Evolutionary conservation across 2,329 filamentous ascomycete species (phyloP), one percentile per base, ranked within the genome.

Genomic region (Grosmannia clavigera): DNA sequence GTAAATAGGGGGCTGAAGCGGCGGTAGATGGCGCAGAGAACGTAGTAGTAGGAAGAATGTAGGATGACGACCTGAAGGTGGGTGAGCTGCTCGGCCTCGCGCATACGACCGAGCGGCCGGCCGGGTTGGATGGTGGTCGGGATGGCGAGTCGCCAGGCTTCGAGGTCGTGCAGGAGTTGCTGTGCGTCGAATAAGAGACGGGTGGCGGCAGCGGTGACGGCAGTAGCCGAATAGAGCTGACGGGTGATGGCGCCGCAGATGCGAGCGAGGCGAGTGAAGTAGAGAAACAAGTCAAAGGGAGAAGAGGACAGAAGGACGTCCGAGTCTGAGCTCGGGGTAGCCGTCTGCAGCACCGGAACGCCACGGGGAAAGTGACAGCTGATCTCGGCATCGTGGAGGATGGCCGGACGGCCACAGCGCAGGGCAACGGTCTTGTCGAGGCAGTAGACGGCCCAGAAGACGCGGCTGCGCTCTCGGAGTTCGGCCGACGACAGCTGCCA

Each of bases 391-490:
- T 59, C 58, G 7, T 25, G n/a, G 1, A 59, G 16, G 10, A 60
- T 33, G 22, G 33, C 12, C 7, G 58, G 57, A n/a, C 58, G 57
- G 40, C 57, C 60, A 50, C 58, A 60, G 27, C 57, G 54, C 29
- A 61, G 55, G 16, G 50, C 55, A 5, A 61, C 55, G n/a, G 58
- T 57, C 50, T 61, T 60, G 58, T 60, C 60, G 48, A 59, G 54
- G 14, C 54, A 52, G 40, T 60, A 59, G 40, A 61, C 52, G 38
- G 46, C 57, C 55, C 58, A 59, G 38, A 61, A 60, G 27, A 61
- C 58, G n/a, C 60, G 58, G 51, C 38, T 46, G n/a, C 57, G 50
- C 58, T 61, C 58, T 29, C 55, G 48, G 16, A 29, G 50, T 35
- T 61, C 60, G 10, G 38, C 40, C 3, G 29, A 16, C 5, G 19